These are phyloP conservation scores for Blastocrithidia nonstop DNA, from an alignment of 208 protist species.

Conservation along the genomic window DNA sequence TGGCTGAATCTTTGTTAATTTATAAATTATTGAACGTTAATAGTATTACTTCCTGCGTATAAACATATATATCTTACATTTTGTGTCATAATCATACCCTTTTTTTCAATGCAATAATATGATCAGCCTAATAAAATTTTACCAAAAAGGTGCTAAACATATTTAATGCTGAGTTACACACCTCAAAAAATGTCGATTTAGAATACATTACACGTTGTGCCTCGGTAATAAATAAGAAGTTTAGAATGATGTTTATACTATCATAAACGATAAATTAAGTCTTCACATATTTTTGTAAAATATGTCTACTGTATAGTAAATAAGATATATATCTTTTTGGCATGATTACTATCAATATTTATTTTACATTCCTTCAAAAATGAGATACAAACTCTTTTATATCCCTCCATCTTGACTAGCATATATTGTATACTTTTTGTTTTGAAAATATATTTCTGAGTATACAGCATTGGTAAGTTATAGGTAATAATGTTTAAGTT, in stretches of 20 bases:
- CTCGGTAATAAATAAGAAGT: neutral
- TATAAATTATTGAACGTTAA: no score
- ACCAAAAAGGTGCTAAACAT: no score
- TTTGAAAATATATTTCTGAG: neutral
- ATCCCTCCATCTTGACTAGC: neutral
- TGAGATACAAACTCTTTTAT: neutral
- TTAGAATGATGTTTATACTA: slow-evolving; percentile 5
- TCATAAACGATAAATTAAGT: neutral
- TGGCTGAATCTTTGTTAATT: no score
- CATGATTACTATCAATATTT: neutral
- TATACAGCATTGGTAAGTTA: neutral
- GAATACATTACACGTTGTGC: slow-evolving; percentile 4
- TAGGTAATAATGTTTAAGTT: neutral
- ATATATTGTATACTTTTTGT: neutral
- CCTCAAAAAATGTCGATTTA: no score
- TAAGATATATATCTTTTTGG: neutral
- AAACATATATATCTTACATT: no score
- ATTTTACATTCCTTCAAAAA: neutral
- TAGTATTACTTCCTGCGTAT: no score
- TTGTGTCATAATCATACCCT: no score
- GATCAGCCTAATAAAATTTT: no score
- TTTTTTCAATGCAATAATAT: no score
- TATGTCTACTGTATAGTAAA: slow-evolving; percentile 1
- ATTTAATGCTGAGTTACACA: no score
- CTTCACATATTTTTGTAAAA: neutral